Conservation (phyloP, 495 filamentous ascomycete genomes). For the Arthonia radiata region DNA sequence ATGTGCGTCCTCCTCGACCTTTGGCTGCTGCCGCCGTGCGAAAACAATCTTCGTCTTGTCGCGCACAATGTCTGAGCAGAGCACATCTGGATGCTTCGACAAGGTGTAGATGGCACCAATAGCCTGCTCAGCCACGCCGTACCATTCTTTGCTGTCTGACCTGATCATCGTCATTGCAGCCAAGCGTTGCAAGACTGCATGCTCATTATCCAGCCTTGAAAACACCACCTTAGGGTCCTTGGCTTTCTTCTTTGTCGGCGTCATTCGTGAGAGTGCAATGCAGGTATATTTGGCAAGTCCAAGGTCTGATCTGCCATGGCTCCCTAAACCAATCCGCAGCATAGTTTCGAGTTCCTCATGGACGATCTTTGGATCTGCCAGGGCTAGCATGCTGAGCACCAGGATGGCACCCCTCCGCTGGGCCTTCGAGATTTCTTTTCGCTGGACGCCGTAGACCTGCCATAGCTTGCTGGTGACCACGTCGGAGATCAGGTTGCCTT, state of each 20-base stretch:
- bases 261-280: constrained; percentile 72
- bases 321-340: constrained; percentile 69
- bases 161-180: constrained; percentile 61
- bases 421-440: constrained; percentile 74
- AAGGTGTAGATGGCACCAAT: constrained; percentile 90
- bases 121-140: constrained; percentile 89
- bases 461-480: constrained; percentile 77
- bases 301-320: constrained; percentile 54
- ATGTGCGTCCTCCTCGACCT: constrained; percentile 13
- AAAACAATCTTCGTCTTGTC: constrained; percentile 75
- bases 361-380: constrained; percentile 76
- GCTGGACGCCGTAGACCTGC: constrained; percentile 91
- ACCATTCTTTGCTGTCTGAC: constrained; percentile 87
- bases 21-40: constrained; percentile 12
- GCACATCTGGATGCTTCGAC: constrained; percentile 75
- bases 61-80: constrained; percentile 79
- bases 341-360: constrained; percentile 85
- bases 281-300: constrained; percentile 86
- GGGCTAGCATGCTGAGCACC: constrained; percentile 87
- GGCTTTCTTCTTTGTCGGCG: constrained; percentile 51
- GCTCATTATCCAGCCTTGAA: no score
- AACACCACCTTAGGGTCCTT: no score
- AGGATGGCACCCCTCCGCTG: constrained; percentile 88
- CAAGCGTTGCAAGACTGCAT: constrained; percentile 60
- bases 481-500: constrained; percentile 61